Base-by-base conservation (phyloP, 257 asterid genomes). In the Fraxinus pennsylvanica region DNA sequence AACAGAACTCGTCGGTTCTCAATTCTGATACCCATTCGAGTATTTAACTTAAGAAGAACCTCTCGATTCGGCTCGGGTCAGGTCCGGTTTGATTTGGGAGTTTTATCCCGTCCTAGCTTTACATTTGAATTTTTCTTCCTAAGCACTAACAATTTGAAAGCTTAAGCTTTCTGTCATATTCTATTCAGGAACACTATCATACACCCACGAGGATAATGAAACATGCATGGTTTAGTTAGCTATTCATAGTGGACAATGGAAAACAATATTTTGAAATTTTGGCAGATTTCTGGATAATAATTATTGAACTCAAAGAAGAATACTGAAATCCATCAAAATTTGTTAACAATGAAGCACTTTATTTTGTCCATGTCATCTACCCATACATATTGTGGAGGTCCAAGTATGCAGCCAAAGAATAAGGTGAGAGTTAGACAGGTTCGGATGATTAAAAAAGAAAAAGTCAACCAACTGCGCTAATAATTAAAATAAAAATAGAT, bases 381-480 rank as follows among this genome's bases (percentile, higher is more conserved):
- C 45, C 36, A 35, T 25, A 36, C 67, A 47, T 57, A 79, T 19
- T 43, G 43, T 29, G 32, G 1, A 38, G 6, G 9, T 41, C 78
- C 78, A 30, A 65, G 69, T 8, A 63, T 32, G 65, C 57, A 54
- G 33, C 71, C 75, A 36, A 3, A 29, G 25, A 71, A 76, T 78
- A 69, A 12, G 79, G 59, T 39, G 32, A 50, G 33, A 35, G 30
- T 32, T 29, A 9, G 80, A 61, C 32, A 61, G 69, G 35, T 74
- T 66, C 77, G 76, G 75, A 73, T 67, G 52, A 61, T 61, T 54
- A 52, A 47, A 39, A 68, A 38, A 47, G 68, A 68, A 30, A 57
- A 75, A 21, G 8, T 9, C 4, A 61, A 22, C 12, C 29, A 54
- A 12, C 7, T 21, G 22, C 0, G 27, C 21, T 59, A 21, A 59